phyloP scores from a whole-genome alignment of 257 asterid genomes.

The Nicotiana tomentosiformis region DNA sequence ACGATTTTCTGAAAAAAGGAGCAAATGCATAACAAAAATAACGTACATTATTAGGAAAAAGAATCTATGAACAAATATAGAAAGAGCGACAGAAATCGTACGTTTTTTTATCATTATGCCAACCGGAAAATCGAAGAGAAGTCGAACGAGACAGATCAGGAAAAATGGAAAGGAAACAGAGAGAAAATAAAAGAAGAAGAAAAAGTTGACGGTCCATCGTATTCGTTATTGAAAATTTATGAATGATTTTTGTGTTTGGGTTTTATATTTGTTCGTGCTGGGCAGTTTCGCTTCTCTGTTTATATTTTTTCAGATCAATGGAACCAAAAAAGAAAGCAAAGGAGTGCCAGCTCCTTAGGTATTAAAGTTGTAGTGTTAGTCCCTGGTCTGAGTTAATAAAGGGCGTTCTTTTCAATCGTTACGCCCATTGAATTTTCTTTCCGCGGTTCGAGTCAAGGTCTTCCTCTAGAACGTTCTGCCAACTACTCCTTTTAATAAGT shows the following conservation, averaged over 20 bases:
- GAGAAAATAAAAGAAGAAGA: slow-evolving; percentile 26
- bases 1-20: slow-evolving; percentile 31
- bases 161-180: slow-evolving; percentile 24
- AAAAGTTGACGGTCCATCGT: slow-evolving; percentile 1
- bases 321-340: not conserved
- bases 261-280: not conserved
- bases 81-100: not conserved
- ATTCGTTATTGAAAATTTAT: not conserved
- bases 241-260: not conserved
- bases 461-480: not conserved
- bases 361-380: not conserved
- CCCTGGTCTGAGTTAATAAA: not conserved
- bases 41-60: slow-evolving; percentile 22
- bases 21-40: not conserved
- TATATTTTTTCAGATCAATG: not conserved
- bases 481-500: not conserved
- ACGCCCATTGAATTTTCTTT: not conserved
- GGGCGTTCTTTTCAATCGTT: not conserved
- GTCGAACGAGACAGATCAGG: slow-evolving; percentile 9
- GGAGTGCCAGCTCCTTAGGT: not conserved
- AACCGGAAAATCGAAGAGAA: slow-evolving; percentile 40
- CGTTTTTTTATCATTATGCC: slow-evolving; percentile 24
- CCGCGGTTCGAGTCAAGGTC: not conserved
- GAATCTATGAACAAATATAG: not conserved
- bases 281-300: not conserved